These are phyloP conservation scores for Entophlyctis luteolus DNA, from an alignment of 192 early-diverging fungal genomes.

Conservation along the genomic window DNA sequence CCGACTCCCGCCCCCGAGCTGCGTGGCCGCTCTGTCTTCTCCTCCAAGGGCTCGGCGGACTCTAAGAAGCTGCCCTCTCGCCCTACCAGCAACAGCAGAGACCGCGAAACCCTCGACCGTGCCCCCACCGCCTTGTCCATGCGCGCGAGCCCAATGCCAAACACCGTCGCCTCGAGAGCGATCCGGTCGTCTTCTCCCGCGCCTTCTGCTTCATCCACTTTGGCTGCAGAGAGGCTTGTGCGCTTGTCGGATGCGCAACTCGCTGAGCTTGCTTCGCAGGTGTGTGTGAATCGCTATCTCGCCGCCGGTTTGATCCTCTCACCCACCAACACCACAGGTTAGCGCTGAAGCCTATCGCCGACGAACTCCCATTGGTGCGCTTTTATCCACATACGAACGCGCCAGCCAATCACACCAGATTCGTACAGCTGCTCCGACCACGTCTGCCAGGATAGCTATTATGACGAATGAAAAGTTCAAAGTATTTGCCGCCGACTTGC, in stretches of 20 bases:
- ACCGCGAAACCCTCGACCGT: too few relatives aligned
- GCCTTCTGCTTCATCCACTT: constrained; percentile 15
- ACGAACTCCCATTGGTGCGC: constrained; percentile 28
- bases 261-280: constrained; percentile 24
- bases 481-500: constrained; percentile 25
- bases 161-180: too few relatives aligned
- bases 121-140: too few relatives aligned
- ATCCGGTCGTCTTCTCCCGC: constrained; percentile 24
- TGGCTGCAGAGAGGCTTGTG: constrained; percentile 27
- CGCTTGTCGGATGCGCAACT: constrained; percentile 23
- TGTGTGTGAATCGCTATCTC: background rate
- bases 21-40: too few relatives aligned
- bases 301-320: too few relatives aligned
- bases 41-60: too few relatives aligned
- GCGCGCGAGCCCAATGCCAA: too few relatives aligned
- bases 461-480: constrained; percentile 32
- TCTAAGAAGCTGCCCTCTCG: too few relatives aligned
- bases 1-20: too few relatives aligned
- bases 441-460: constrained; percentile 18
- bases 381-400: constrained; percentile 24
- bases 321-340: too few relatives aligned
- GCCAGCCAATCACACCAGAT: too few relatives aligned
- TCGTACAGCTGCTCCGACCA: constrained; percentile 7
- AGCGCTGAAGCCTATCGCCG: constrained; percentile 25
- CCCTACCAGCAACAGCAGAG: too few relatives aligned